Base-by-base conservation (phyloP, 2,329 filamentous ascomycete species). In the Trichoderma brevicompactum region DNA sequence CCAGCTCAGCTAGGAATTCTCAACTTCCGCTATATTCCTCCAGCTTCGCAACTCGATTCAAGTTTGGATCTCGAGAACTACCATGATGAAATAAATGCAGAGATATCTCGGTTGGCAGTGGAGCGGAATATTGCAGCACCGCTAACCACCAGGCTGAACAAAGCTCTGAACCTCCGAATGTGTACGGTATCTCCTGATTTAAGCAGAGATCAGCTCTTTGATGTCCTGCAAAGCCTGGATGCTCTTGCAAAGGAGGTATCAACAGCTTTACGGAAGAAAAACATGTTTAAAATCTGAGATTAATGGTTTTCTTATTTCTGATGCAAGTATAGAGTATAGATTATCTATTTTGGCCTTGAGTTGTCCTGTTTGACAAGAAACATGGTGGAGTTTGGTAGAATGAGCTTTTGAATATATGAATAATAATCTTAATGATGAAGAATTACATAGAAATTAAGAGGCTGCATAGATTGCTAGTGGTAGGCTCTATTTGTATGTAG, bases 121-220 rank as follows among this genome's bases (percentile, higher is more conserved):
- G 53, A 64, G 12, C 59, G 46, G 5, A 66, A 69, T 19, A 61
- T 64, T 2, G 67, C 67, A 10, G 67, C 65, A 7, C 66, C 66
- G 5, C 38, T 68, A 1, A 69, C 68, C 9, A 69, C 68, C 4
- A 66, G 62, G 19, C 49, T 69, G 0, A 38, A 36, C 3, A 68
- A 66, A 2, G 64, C 38, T 7, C 44, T 69, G 23, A 66, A 64
- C 10, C 32, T 69, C 43, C 58, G 67, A 7, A 69, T 69, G 17
- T 69, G 67, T 41, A 60, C 67, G 3, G 44, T 56, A 32, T 56
- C 61, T 1, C 61, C 64, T 7, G 38, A 53, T 64, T 70, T 73
- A 73, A 71, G 72, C 71, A 70, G 70, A 55, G 67, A 67, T 70
- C 70, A 72, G 65, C 68, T 72, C 67, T 61, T 52, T 17, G 58